Evolutionary conservation across 164 flowering plant species (phyloP).

Genomic region (Sedum album): DNA sequence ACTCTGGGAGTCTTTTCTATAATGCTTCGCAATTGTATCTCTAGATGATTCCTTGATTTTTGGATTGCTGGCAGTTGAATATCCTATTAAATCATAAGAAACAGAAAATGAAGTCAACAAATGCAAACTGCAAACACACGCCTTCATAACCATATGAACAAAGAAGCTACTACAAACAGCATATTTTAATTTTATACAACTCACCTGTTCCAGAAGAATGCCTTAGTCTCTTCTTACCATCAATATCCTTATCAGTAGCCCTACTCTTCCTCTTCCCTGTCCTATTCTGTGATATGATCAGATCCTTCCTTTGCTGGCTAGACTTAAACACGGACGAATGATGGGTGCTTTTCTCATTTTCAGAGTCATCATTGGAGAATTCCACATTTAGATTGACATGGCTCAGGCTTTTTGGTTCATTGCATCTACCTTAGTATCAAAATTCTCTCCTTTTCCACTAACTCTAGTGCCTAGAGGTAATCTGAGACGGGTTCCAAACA

Average conservation of each 20-base stretch:
- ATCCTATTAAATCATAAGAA: conserved; percentile 29
- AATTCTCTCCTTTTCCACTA: conserved; percentile 19
- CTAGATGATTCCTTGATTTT: conserved; percentile 33
- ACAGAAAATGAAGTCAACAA: conserved; percentile 15
- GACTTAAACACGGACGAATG: conserved; percentile 23
- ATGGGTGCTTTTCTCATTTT: conserved; percentile 34
- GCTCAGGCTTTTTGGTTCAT: conserved; percentile 26
- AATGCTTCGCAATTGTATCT: conserved; percentile 33
- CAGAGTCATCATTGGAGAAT: conserved; percentile 21
- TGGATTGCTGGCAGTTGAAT: conserved; percentile 33
- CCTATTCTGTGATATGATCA: conserved; percentile 31
- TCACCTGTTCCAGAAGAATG: conserved; percentile 32
- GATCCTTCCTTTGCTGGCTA: conserved; percentile 48
- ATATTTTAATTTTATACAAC: neutral
- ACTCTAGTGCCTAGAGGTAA: conserved; percentile 27
- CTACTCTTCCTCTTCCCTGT: conserved; percentile 54
- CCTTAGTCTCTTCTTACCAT: conserved; percentile 30
- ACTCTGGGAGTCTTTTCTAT: conserved; percentile 24
- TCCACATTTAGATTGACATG: conserved; percentile 19
- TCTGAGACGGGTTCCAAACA: conserved; percentile 19
- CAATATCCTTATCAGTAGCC: conserved; percentile 29
- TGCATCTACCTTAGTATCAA: conserved; percentile 16
- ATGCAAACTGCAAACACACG: conserved; percentile 11
- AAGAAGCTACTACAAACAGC: neutral
- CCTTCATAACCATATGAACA: conserved; percentile 3